phyloP scores from a whole-genome alignment of 2,329 filamentous ascomycete species.

The Orbilia javanica region DNA sequence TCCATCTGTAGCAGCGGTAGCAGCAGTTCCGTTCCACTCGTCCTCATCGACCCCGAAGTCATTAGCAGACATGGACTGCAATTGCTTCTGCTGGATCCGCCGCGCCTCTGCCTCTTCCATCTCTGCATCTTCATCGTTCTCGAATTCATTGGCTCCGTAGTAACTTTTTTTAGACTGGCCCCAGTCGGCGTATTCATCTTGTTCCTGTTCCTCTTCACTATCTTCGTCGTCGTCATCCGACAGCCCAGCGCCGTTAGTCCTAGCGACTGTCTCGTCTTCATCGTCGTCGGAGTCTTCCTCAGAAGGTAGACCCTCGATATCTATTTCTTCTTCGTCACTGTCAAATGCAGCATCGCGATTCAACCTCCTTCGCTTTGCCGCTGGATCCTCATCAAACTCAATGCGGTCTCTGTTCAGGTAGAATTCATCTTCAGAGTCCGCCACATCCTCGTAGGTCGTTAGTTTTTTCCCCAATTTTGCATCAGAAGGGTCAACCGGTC shows the following conservation, averaged over 20 bases:
- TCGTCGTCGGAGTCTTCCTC: conserved; percentile 62
- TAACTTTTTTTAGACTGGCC: conserved; percentile 89
- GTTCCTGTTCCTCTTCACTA: conserved; percentile 70
- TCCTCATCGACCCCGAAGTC: conserved; percentile 94
- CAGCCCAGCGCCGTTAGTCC: conserved; percentile 60
- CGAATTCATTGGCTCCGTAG: conserved; percentile 85
- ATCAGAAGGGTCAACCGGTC: conserved; percentile 71
- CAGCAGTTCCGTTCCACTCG: conserved; percentile 78
- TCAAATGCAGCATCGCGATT: conserved; percentile 64
- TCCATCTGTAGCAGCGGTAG: conserved; percentile 67
- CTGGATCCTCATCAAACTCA: conserved; percentile 81
- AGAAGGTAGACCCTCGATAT: conserved; percentile 58
- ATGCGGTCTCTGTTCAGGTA: conserved; percentile 88
- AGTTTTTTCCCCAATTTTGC: conserved; percentile 71
- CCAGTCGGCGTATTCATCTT: conserved; percentile 79
- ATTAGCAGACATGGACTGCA: conserved; percentile 87
- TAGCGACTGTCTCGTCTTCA: conserved; percentile 69
- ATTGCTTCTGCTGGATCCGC: conserved; percentile 88
- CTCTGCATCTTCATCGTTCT: conserved; percentile 79
- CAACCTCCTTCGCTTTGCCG: conserved; percentile 80
- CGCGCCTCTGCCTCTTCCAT: conserved; percentile 93
- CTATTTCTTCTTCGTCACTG: conserved; percentile 60
- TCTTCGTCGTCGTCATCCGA: conserved; percentile 64
- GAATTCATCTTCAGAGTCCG: conserved; percentile 94
- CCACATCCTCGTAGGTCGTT: conserved; percentile 76